A percentile compares a stretch with the other conserved stretches of the same genome.
Conservation (phyloP, 257 asterid genomes). For the Solanum chmielewskii region DNA sequence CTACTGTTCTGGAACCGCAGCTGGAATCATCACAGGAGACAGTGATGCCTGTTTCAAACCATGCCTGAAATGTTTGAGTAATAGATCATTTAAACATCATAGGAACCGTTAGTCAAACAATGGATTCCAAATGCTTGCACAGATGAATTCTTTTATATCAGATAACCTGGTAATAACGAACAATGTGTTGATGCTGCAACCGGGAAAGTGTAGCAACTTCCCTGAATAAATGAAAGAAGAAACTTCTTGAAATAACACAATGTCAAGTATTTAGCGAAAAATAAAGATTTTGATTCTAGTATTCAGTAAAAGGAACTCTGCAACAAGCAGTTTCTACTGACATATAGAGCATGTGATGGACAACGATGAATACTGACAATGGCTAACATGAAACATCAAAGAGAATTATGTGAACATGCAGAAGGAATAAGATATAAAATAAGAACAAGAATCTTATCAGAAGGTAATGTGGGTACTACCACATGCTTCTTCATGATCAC, state of each 20-base stretch:
- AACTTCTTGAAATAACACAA: background rate
- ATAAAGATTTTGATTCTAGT: background rate
- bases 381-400: background rate
- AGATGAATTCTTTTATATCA: constrained; percentile 2
- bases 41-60: constrained; percentile 87
- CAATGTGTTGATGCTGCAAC: constrained; percentile 96
- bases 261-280: background rate
- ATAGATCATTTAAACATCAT: background rate
- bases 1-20: constrained; percentile 51
- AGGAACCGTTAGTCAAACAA: background rate
- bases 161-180: constrained; percentile 93
- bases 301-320: background rate
- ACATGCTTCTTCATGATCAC: background rate
- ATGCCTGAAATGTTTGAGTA: constrained; percentile 55
- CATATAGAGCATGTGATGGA: background rate
- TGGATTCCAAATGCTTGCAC: background rate
- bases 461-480: background rate
- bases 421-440: background rate
- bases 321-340: background rate
- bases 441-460: background rate
- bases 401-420: background rate
- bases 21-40: constrained; percentile 38
- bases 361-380: background rate
- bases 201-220: constrained; percentile 96
- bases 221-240: constrained; percentile 27